Base-by-base conservation (phyloP, 1,284 basidiomycete species). In the Tremellales sp. region DNA sequence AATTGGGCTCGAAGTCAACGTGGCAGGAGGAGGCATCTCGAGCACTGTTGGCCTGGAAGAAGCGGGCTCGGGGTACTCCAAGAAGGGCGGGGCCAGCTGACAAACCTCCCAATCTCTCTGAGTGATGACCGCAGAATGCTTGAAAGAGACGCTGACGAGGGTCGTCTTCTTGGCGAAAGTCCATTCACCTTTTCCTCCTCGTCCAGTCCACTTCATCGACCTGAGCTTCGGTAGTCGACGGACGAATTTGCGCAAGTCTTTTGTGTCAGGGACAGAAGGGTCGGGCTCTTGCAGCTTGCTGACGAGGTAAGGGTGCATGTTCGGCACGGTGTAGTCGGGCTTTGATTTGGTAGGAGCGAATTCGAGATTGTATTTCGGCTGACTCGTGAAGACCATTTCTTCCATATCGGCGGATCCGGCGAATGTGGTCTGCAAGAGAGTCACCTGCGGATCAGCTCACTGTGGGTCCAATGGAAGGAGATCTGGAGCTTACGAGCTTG, bases 171-270 rank as follows among this genome's bases (percentile, higher is more conserved):
- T 57, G 6, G 46, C 26, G 40, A 67, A 54, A 2, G 27, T 43
- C 65, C 65, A 67, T 43, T 53, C 44, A 19, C 65, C 65, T 51
- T 62, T 61, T 21, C 61, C 65, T 10, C 52, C 49, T 23, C 58
- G 48, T 1, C 65, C 65, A 5, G 52, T 54, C 65, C 63, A 67
- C 4, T 48, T 40, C 7, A 67, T 43, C 2, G 39, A 23, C 3
- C 48, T 47, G 25, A 67, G 54, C 27, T 49, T 35, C 3, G 64
- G 60, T n/a, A 65, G 42, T 6, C 58, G 54, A 23, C 60, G 52
- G 6, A 52, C 58, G 33, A 67, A 52, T 47, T 60, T 62, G 36
- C 60, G 60, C 21, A 67, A 31, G 13, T 67, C 65, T 17, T 54
- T 54, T 7, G 53, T 24, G 23, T 65, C 62, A n/a, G 61, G 57